Conservation (phyloP, 2,329 filamentous ascomycete species). For the Diplodia seriata region DNA sequence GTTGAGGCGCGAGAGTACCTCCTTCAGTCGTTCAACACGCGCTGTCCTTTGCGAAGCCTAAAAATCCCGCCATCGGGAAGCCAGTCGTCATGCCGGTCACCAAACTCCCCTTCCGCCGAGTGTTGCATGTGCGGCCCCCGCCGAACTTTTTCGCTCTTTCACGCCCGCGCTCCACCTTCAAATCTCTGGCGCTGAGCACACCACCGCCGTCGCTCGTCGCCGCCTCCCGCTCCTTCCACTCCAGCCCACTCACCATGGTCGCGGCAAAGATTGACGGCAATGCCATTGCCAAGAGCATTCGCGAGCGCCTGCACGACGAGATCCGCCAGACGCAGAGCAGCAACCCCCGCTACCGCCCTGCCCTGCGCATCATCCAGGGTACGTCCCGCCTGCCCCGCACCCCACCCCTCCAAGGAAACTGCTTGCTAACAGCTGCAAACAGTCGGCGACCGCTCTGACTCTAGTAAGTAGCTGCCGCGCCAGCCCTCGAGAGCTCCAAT, state of each 20-base stretch:
- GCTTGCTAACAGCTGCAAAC: slow-evolving; percentile 35
- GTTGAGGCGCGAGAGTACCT: slow-evolving; percentile 12
- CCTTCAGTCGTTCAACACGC: slow-evolving; percentile 32
- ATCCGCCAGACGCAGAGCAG: slow-evolving; percentile 80
- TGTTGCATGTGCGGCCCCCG: slow-evolving; percentile 22
- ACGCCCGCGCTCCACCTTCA: slow-evolving; percentile 25
- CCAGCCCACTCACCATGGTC: slow-evolving; percentile 71
- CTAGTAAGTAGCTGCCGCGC: slow-evolving; percentile 65
- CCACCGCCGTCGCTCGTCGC: slow-evolving; percentile 24
- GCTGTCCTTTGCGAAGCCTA: slow-evolving; percentile 15
- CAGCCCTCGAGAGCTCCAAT: slow-evolving; percentile 35
- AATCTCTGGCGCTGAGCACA: slow-evolving; percentile 23
- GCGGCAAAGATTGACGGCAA: slow-evolving; percentile 95
- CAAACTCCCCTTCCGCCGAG: slow-evolving; percentile 27
- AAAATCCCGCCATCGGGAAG: slow-evolving; percentile 24
- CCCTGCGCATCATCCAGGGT: slow-evolving; percentile 95
- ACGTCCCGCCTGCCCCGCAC: slow-evolving; percentile 41
- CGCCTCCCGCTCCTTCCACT: slow-evolving; percentile 52
- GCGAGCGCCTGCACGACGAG: slow-evolving; percentile 78
- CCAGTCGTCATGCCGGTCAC: slow-evolving; percentile 25
- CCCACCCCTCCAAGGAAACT: neutral
- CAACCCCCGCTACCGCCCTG: slow-evolving; percentile 88
- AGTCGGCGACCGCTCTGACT: slow-evolving; percentile 95
- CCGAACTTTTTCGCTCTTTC: slow-evolving; percentile 24
- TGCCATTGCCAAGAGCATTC: slow-evolving; percentile 89